Base-by-base conservation (phyloP, 441 rosid species). In the Caryocar brasiliense region DNA sequence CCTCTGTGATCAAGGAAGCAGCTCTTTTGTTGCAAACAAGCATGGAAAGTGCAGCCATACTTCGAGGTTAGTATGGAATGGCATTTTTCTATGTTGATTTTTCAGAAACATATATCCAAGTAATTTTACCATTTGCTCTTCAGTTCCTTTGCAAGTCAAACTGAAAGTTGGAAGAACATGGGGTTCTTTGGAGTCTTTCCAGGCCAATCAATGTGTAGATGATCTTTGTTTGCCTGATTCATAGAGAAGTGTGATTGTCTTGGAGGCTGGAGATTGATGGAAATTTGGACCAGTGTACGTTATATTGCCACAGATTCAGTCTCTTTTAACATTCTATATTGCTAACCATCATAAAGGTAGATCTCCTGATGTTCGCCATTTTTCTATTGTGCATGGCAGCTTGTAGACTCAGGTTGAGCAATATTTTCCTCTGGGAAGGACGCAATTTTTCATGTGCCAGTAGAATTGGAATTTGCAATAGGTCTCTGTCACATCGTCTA, bases 131-230 rank as follows among this genome's bases (percentile, higher is more conserved):
- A 33, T 48, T 22, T 65, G 23, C 21, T 51, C 52, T 71, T 45
- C 82, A 92, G 97, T 88, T 62, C 97, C 99, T 42, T 62, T 92
- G 71, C 89, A 48, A 49, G 92, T 83, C 71, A 88, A 92, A 73
- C 56, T 85, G 64, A 79, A 80, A 66, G 71, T 82, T 65, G 99
- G 99, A 69, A 88, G 72, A 69, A 83, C 95, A 5, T 92, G 97
- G 99, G 99, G 99, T 49, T 77, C 92, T 33, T 65, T 86, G 81
- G 73, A 82, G 79, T 72, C 90, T 53, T 71, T 71, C 38, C 71
- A 63, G 36, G 73, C 71, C 30, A 76, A 66, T 61, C 51, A 77
- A 61, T 56, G 37, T 47, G 33, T 41, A 8, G 64, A 58, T 67
- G 59, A 61, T 57, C 44, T 36, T 26, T n/a, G n/a, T n/a, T 34